Evolutionary conservation across 2,329 filamentous ascomycete genomes (phyloP).

Genomic region (Macrophomina pseudophaseolina): DNA sequence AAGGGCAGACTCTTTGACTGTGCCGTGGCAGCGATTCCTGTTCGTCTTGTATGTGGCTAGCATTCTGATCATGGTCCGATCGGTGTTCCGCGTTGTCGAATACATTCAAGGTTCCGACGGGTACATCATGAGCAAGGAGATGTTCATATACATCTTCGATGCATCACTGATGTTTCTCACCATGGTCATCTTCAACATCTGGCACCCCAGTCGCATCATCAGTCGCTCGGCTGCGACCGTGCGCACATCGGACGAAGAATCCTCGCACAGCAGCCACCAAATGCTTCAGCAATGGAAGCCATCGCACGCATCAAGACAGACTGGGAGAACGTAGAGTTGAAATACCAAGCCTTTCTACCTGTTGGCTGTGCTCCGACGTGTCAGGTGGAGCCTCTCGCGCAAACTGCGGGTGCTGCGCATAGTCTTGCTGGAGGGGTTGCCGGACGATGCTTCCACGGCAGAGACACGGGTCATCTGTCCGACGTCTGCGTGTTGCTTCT

Average conservation of each 20-base stretch:
- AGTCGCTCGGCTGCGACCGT: background rate
- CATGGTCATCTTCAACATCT: constrained; percentile 47
- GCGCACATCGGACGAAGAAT: constrained; percentile 1
- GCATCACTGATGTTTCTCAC: constrained; percentile 51
- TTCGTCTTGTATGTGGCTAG: constrained; percentile 50
- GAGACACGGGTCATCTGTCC: constrained; percentile 23
- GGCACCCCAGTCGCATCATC: constrained; percentile 43
- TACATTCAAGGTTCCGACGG: constrained; percentile 54
- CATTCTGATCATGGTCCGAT: constrained; percentile 56
- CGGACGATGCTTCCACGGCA: constrained; percentile 20
- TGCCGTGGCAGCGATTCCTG: constrained; percentile 42
- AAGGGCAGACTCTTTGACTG: background rate
- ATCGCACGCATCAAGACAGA: constrained; percentile 5
- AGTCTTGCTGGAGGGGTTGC: constrained; percentile 10
- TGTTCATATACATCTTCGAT: constrained; percentile 56
- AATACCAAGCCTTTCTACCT: constrained; percentile 11
- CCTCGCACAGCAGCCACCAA: constrained; percentile 12
- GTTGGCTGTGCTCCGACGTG: constrained; percentile 8
- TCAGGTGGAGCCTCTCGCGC: constrained; percentile 23
- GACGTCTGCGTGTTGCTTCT: constrained; percentile 10
- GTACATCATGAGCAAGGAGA: constrained; percentile 52
- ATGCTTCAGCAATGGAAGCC: constrained; percentile 18
- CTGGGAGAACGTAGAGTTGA: constrained; percentile 1
- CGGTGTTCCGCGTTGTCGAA: constrained; percentile 56
- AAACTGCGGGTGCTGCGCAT: constrained; percentile 26